phyloP scores from a whole-genome alignment of 352 stramenopile genomes.

The Elongisporangium prolatum region DNA sequence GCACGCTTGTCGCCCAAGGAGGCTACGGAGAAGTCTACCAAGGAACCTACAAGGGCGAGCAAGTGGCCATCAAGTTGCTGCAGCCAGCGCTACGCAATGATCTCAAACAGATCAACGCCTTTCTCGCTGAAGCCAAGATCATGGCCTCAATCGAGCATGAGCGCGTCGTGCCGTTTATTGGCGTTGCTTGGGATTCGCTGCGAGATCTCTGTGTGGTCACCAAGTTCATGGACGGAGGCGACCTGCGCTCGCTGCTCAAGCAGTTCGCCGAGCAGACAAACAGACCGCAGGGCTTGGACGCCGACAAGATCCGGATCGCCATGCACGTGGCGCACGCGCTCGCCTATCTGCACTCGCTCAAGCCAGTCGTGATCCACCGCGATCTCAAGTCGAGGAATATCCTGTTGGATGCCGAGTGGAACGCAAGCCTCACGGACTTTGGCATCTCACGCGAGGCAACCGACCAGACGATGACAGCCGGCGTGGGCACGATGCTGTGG shows the following conservation, averaged over 20 bases:
- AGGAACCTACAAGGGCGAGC: constrained; percentile 11
- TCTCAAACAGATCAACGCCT: constrained; percentile 8
- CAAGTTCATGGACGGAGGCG: constrained; percentile 39
- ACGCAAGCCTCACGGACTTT: constrained; percentile 62
- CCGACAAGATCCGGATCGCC: constrained; percentile 7
- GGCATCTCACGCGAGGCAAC: constrained; percentile 33
- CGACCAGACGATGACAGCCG: constrained; percentile 37
- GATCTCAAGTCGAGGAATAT: constrained; percentile 2
- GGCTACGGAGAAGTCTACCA: constrained; percentile 21
- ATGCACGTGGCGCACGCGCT: constrained; percentile 9
- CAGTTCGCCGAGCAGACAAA: constrained; percentile 2
- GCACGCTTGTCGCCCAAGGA: constrained; percentile 5
- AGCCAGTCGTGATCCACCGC: neutral
- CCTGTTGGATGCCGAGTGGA: constrained; percentile 12
- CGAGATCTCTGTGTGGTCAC: constrained; percentile 33
- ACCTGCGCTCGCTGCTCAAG: constrained; percentile 13
- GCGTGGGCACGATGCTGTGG: constrained; percentile 45
- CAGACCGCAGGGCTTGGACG: constrained; percentile 3
- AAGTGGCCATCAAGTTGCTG: constrained; percentile 17
- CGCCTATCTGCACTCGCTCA: constrained; percentile 7
- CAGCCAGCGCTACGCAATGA: constrained; percentile 7
- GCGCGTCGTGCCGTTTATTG: constrained; percentile 29
- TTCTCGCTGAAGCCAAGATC: constrained; percentile 20
- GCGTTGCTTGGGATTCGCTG: constrained; percentile 36
- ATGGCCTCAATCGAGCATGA: constrained; percentile 26